phyloP scores from a whole-genome alignment of 2,329 filamentous ascomycete species.

The Colletotrichum sp. region DNA sequence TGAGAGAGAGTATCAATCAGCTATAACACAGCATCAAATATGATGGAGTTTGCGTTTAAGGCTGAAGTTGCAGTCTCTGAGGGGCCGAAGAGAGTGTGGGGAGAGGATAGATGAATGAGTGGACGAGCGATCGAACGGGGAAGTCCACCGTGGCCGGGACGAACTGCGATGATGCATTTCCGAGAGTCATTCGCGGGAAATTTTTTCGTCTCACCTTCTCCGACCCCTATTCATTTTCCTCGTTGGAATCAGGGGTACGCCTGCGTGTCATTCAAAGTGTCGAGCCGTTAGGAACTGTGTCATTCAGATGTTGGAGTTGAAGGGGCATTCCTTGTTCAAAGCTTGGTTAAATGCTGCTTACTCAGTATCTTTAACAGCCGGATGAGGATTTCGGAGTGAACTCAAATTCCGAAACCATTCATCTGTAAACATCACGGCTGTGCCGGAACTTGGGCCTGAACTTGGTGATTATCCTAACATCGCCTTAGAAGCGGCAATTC shows the following conservation, averaged over 20 bases:
- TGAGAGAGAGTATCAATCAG: neutral
- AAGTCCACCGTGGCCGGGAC: neutral
- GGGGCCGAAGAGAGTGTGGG: neutral
- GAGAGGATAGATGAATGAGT: neutral
- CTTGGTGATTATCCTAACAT: neutral
- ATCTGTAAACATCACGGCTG: neutral
- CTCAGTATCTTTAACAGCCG: neutral
- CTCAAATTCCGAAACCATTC: neutral
- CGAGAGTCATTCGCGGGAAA: slow-evolving; percentile 12
- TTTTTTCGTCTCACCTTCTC: slow-evolving; percentile 5
- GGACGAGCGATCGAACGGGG: neutral
- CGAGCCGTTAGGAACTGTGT: neutral
- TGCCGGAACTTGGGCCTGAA: neutral
- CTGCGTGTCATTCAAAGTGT: slow-evolving; percentile 8
- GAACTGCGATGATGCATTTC: neutral
- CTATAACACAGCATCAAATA: neutral
- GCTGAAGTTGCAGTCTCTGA: neutral
- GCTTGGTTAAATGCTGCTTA: neutral
- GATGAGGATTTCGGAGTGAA: neutral
- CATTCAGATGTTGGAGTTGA: neutral
- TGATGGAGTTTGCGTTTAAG: rapidly evolving
- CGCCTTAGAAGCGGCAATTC: neutral
- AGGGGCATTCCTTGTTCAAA: slow-evolving; percentile 8
- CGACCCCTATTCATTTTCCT: neutral
- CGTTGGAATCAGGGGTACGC: neutral